Base-by-base conservation (phyloP, 768 basidiomycete species). In the Leccinum imitatum region DNA sequence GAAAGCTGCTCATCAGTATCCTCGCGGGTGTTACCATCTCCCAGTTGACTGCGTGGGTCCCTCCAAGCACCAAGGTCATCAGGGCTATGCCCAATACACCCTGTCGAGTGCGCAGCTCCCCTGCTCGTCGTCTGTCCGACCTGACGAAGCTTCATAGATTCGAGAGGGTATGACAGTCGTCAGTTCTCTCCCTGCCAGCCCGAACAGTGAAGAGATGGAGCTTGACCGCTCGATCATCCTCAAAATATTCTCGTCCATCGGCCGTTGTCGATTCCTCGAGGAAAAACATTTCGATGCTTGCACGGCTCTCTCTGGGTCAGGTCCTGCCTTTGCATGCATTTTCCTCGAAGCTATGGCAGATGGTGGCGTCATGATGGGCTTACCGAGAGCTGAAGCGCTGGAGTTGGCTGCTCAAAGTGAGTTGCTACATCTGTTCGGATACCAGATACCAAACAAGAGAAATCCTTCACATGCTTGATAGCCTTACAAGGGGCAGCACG, bases 71-170 rank as follows among this genome's bases (percentile, higher is more conserved):
- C 47, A 87, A 84, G 65, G 90, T 98, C 60, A 87, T 98, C 60
- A 87, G 97, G 58, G 92, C 94, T 11, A 99, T 99, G 97, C 95
- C 97, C 64, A 99, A 99, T 71, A 98, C 96, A 2, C 95, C 97
- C 19, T 93, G 91, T 78, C 92, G 92, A 74, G 96, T 95, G 61
- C 59, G 84, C 1, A 10, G 48, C 19, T 30, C 39, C n/a, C 10
- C 7, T 30, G 4, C 2, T 55, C 9, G 3, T n/a, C 41, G 19
- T 39, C 48, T 14, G n/a, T 15, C 31, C 39, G 10, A 39, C 30
- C 25, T 59, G 41, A 61, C 53, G 17, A 59, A 60, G 10, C 27
- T 13, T 35, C 10, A 1, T 23, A 99, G 97, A 98, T 99, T 71
- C 89, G 97, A 21, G 96, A 98, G 78, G 97, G 97, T 59, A 98